Percentiles rank a stretch among this genome's conserved stretches.
phyloP scores from a whole-genome alignment of 768 basidiomycete genomes.

The Lentinula sp. region DNA sequence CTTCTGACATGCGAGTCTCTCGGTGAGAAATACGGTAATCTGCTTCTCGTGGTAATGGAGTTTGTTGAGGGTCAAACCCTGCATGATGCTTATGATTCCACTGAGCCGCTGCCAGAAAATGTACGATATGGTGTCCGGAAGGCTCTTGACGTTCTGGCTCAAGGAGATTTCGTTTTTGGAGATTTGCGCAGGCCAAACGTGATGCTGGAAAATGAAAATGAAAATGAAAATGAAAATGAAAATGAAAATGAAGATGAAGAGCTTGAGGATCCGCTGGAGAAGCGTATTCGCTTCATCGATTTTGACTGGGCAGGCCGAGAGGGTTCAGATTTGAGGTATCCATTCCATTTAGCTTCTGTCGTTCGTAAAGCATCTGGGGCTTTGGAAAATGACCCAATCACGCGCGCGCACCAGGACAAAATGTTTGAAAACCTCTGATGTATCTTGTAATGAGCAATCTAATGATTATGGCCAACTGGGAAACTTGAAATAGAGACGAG shows the following conservation, averaged over 20 bases:
- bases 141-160: neutral
- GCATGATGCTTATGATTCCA: neutral
- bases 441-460: no score
- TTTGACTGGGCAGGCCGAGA: slow-evolving; percentile 4
- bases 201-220: neutral
- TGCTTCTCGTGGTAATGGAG: slow-evolving; percentile 25
- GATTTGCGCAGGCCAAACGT: slow-evolving; percentile 5
- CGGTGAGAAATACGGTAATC: slow-evolving; percentile 5
- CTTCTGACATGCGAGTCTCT: slow-evolving; percentile 16
- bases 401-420: neutral
- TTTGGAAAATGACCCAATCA: neutral
- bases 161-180: neutral
- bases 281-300: slow-evolving; percentile 2
- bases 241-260: no score
- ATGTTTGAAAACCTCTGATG: neutral
- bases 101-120: neutral
- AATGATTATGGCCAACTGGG: no score
- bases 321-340: neutral
- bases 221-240: neutral
- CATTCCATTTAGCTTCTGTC: neutral
- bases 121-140: neutral
- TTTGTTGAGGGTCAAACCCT: slow-evolving; percentile 13
- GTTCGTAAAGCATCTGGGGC: neutral
- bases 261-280: neutral
- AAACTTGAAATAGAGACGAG: no score